Evolutionary conservation across 1,284 basidiomycete genomes (phyloP), one percentile per base, ranked within the genome.

Genomic region (Vanrija pseudolonga): DNA sequence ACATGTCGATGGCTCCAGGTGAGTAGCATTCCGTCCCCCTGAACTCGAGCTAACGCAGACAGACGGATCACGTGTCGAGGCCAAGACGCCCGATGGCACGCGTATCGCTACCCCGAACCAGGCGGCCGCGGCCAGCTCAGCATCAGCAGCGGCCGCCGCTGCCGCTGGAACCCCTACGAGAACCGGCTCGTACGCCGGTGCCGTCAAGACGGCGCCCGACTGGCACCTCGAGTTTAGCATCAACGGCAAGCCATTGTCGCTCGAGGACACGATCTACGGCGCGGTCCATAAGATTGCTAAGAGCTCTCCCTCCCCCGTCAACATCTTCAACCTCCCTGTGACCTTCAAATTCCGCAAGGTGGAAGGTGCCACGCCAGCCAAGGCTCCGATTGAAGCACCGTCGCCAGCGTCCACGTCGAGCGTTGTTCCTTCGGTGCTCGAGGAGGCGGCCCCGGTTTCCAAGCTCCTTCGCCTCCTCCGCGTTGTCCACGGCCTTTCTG

Each of bases 141-240:
- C 32, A 32, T 32, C 32, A 12, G 32, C 32, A 32, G 55, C 63
- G 1, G 59, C 62, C 9, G 55, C 59, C 7, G 62, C 60, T 4
- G 39, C 63, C 4, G 72, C 59, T 1, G 50, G 67, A 4, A 63
- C 71, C 3, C 69, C 72, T 2, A 76, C 82, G 0, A 76, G 80
- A 12, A 74, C 80, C 4, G 79, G 80, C 3, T 97, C 95, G 2
- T 98, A 99, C 72, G 93, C 96, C 18, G 87, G 92, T 2, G 94
- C 93, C 4, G 80, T 97, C 59, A 97, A 95, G 77, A 80, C 90
- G 2, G 89, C 90, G 68, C 90, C 93, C 0, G 94, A 98, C 68
- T 99, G 93, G 91, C 94, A 98, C 72, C 83, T 98, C 45, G 89
- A 94, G 72, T 98, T 99, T 74, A 87, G 84, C 18, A 87, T 98